Conservation (phyloP, 2,329 filamentous ascomycete species). For the Colletotrichum melonis region DNA sequence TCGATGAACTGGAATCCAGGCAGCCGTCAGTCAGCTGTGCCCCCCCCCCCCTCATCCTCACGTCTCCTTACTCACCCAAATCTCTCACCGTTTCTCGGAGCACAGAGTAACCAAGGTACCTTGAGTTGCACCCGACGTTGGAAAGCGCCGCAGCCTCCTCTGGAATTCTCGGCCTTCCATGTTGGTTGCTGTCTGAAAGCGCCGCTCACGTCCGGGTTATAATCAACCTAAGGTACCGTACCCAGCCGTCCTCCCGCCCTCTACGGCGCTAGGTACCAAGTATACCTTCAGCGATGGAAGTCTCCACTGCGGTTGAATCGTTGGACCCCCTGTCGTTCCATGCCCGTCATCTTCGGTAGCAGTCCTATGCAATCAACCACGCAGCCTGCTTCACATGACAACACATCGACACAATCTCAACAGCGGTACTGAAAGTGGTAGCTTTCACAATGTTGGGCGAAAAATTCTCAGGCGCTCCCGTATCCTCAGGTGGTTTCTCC, state of each 20-base stretch:
- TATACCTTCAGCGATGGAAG: conserved; percentile 6
- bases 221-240: background rate
- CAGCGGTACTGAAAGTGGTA: background rate
- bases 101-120: background rate
- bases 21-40: conserved; percentile 24
- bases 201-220: background rate
- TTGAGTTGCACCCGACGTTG: background rate
- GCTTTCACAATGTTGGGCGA: background rate
- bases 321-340: background rate
- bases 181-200: background rate
- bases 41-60: background rate
- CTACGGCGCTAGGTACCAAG: background rate
- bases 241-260: background rate
- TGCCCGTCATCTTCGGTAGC: conserved; percentile 16
- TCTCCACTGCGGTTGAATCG: conserved; percentile 7
- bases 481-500: background rate
- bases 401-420: background rate
- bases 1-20: conserved; percentile 18
- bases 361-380: conserved; percentile 15
- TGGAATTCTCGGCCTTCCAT: background rate
- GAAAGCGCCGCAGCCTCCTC: background rate
- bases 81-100: conserved; percentile 6
- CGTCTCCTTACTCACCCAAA: background rate
- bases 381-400: conserved; percentile 25
- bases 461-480: background rate